Conservation (phyloP, 2,329 filamentous ascomycete genomes). For the Aspergillus tamarii region DNA sequence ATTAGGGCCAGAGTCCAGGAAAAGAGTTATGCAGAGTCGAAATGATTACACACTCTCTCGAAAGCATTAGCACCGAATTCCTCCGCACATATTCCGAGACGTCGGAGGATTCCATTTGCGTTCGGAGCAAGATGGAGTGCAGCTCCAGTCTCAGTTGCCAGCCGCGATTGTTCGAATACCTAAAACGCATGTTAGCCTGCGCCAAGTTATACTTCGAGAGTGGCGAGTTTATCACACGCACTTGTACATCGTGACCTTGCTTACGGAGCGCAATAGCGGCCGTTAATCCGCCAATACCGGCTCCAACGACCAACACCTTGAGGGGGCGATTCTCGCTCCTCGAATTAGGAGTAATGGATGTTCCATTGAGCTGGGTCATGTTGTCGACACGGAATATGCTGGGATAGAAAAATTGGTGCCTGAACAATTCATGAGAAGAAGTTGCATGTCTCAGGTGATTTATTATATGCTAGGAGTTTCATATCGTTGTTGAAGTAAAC, state of each 20-base stretch:
- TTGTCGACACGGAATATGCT: not conserved
- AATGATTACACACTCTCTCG: not conserved
- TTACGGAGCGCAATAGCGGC: conserved; percentile 52
- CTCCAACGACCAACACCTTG: conserved; percentile 5
- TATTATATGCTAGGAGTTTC: not conserved
- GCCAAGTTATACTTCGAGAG: not conserved
- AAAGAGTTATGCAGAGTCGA: not conserved
- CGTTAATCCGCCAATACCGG: conserved; percentile 29
- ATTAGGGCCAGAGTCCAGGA: not conserved
- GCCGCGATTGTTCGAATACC: conserved; percentile 58
- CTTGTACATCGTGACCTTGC: conserved; percentile 51
- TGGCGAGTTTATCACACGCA: not conserved
- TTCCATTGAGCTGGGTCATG: not conserved
- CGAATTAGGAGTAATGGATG: not conserved
- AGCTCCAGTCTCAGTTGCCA: conserved; percentile 59
- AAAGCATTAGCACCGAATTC: conserved; percentile 7
- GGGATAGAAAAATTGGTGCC: not conserved
- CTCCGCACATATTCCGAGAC: conserved; percentile 42
- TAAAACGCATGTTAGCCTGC: conserved; percentile 22
- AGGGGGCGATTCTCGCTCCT: not conserved
- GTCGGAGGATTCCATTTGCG: conserved; percentile 57
- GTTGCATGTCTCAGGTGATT: not conserved
- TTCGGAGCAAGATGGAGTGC: conserved; percentile 65
- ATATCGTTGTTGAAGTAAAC: not conserved
- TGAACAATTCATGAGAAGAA: not conserved